Evolutionary conservation across 1,284 basidiomycete species (phyloP).

Genomic region (Puccinia coronata): DNA sequence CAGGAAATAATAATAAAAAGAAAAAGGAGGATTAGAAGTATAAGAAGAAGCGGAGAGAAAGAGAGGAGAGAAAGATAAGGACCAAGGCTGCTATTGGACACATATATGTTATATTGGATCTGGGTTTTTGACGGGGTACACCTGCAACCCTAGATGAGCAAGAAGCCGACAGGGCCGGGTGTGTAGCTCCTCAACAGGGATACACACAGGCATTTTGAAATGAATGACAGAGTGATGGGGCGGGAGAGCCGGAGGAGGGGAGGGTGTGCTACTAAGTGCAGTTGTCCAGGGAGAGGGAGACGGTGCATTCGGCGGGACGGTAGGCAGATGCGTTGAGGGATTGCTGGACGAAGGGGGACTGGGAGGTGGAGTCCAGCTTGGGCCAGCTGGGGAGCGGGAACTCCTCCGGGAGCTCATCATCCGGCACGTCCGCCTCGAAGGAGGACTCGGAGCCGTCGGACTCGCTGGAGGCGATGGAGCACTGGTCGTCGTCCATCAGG

Average conservation of each 20-base stretch:
- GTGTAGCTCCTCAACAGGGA: neutral
- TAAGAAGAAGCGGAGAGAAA: no score
- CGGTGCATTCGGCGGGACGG: constrained; percentile 18
- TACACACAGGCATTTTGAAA: neutral
- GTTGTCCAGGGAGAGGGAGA: neutral
- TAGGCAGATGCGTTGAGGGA: neutral
- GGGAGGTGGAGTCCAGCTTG: constrained; percentile 28
- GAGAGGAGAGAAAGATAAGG: no score
- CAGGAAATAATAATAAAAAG: no score
- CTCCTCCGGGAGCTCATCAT: neutral
- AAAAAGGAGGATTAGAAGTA: no score
- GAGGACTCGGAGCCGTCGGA: constrained; percentile 19
- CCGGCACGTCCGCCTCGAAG: constrained; percentile 3
- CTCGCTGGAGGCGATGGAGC: constrained; percentile 6
- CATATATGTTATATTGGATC: no score
- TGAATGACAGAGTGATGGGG: neutral
- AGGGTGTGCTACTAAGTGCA: neutral
- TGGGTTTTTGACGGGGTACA: neutral
- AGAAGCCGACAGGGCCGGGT: neutral
- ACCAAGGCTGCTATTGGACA: no score
- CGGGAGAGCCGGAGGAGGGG: neutral
- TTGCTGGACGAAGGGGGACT: constrained; percentile 18
- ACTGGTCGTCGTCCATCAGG: neutral
- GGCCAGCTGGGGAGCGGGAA: constrained; percentile 37
- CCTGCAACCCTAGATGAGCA: neutral